Evolutionary conservation across 352 stramenopile genomes (phyloP).

Genomic region (Phytophthora meadii): DNA sequence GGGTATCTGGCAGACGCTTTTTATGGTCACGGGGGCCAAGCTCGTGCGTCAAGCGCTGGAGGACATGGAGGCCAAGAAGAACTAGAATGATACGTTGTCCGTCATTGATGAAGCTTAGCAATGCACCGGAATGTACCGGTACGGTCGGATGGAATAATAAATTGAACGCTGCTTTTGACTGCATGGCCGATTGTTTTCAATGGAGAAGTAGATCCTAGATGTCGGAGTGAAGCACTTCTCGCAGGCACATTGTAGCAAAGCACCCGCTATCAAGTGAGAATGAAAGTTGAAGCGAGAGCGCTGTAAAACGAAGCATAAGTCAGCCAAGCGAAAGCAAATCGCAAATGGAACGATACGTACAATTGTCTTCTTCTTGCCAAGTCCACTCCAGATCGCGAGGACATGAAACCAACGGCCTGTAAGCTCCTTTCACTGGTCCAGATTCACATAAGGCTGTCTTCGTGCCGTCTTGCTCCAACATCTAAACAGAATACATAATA

Average conservation of each 20-base stretch:
- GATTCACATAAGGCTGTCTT: conserved; percentile 43
- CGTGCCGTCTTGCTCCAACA: conserved; percentile 59
- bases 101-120: conserved; percentile 3
- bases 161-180: conserved; percentile 15
- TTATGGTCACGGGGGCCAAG: conserved; percentile 93
- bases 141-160: conserved; percentile 29
- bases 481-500: conserved; percentile 30
- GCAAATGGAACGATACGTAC: conserved; percentile 13
- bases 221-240: conserved; percentile 64
- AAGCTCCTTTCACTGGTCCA: conserved; percentile 63
- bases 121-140: conserved; percentile 11
- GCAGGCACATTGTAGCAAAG: conserved; percentile 85
- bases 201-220: conserved; percentile 33
- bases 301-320: conserved; percentile 4
- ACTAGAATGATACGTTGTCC: conserved; percentile 32
- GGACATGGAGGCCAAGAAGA: conserved; percentile 50
- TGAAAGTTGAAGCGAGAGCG: conserved; percentile 37
- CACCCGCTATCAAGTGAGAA: conserved; percentile 71
- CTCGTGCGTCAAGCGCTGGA: conserved; percentile 88
- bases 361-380: conserved; percentile 31
- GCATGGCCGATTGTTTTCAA: neutral
- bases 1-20: conserved; percentile 92
- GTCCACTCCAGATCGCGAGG: conserved; percentile 56
- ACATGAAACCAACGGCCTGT: conserved; percentile 55
- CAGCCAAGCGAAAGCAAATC: no score